Evolutionary conservation across 2,329 filamentous ascomycete species (phyloP).

Genomic region (Cladophialophora exuberans): DNA sequence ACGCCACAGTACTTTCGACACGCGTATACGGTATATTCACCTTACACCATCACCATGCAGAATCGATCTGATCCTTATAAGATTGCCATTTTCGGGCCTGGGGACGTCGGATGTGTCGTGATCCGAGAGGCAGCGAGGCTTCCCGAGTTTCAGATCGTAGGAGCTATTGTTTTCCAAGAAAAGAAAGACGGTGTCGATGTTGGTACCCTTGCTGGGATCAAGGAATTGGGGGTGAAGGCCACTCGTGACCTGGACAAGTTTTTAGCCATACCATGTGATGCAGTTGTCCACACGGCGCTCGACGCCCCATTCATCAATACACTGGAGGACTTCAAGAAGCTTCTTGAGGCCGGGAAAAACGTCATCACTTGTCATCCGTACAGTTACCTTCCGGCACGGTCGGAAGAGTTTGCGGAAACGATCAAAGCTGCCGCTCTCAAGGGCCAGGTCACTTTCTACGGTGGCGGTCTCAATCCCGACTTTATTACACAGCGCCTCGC

Average conservation of each 20-base stretch:
- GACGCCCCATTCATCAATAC: conserved; percentile 4
- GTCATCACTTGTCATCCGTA: neutral
- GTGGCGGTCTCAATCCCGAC: conserved; percentile 2
- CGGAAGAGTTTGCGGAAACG: neutral
- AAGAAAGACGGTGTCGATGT: conserved; percentile 6
- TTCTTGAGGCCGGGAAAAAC: neutral
- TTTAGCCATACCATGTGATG: neutral
- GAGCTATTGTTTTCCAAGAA: conserved; percentile 3
- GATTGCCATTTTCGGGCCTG: neutral
- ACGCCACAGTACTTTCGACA: neutral
- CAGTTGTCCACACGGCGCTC: conserved; percentile 3
- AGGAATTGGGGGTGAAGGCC: neutral
- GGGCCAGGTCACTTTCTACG: conserved; percentile 1
- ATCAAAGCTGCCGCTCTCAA: conserved; percentile 2
- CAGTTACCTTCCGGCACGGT: neutral
- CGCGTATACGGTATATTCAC: neutral
- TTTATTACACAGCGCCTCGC: conserved; percentile 4
- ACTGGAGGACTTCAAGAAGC: conserved; percentile 1
- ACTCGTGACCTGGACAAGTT: neutral
- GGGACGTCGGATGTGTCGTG: conserved; percentile 29
- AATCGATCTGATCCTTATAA: conserved; percentile 1
- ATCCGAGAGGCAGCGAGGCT: conserved; percentile 9
- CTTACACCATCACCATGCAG: neutral
- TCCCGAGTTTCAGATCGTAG: conserved; percentile 8
- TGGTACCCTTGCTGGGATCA: conserved; percentile 5